phyloP scores from a whole-genome alignment of 2,329 filamentous ascomycete genomes.

The Plenodomus tracheiphilus region DNA sequence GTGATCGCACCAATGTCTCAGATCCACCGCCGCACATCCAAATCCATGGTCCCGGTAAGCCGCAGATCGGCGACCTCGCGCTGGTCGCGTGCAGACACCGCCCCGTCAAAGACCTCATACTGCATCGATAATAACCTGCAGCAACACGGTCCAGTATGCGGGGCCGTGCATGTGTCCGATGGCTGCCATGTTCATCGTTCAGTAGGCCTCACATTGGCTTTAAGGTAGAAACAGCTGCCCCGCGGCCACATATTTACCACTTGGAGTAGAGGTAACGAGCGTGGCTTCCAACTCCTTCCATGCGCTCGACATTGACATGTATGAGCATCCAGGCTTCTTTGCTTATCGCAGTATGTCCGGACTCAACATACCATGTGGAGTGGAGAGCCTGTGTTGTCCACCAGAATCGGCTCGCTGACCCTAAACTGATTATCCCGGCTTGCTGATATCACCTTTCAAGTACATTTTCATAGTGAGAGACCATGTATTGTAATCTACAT shows the following conservation, averaged over 20 bases:
- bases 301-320: not conserved
- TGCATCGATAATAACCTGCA: not conserved
- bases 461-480: not conserved
- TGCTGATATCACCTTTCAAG: not conserved
- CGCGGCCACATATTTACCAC: not conserved
- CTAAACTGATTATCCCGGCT: too few relatives aligned
- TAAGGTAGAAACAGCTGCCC: not conserved
- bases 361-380: not conserved
- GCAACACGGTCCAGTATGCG: not conserved
- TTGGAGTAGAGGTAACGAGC: not conserved
- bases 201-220: not conserved
- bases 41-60: not conserved
- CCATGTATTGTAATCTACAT: not conserved
- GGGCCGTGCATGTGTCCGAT: not conserved
- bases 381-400: not conserved
- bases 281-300: not conserved
- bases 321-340: not conserved
- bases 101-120: too few relatives aligned
- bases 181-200: not conserved
- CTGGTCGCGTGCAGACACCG: not conserved
- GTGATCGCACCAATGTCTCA: not conserved
- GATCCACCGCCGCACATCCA: not conserved
- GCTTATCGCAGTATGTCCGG: not conserved
- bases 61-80: slow-evolving; percentile 4
- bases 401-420: too few relatives aligned